A percentile compares a stretch with the other conserved stretches of the same genome.
Conservation (phyloP, 2,329 filamentous ascomycete genomes). For the Byssothecium circinans region DNA sequence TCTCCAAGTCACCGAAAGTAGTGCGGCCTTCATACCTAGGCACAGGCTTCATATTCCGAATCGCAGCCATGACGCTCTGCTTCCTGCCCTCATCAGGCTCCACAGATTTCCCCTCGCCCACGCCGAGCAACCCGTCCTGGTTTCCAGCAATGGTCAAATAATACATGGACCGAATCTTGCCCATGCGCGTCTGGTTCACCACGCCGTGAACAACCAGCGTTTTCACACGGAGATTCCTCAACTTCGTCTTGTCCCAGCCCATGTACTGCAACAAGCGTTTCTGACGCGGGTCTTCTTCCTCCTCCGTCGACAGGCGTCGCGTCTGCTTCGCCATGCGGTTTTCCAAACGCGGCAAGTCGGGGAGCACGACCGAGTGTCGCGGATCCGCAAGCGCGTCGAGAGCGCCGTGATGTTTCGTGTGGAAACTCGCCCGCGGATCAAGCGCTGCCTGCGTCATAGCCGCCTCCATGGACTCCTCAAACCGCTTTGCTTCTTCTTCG, state of each 20-base stretch:
- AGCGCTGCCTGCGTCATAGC: constrained; percentile 38
- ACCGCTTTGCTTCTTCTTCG: constrained; percentile 14
- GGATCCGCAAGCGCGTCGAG: constrained; percentile 53
- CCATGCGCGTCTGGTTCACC: constrained; percentile 91
- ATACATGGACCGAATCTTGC: constrained; percentile 81
- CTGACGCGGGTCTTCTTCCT: constrained; percentile 50
- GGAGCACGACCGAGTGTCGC: constrained; percentile 49
- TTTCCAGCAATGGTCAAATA: constrained; percentile 84
- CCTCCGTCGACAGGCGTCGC: constrained; percentile 34
- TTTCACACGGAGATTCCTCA: constrained; percentile 65
- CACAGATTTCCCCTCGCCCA: constrained; percentile 86
- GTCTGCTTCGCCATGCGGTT: constrained; percentile 42
- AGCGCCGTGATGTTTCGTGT: constrained; percentile 54
- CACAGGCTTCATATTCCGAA: constrained; percentile 92
- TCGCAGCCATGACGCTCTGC: constrained; percentile 78
- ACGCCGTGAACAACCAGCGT: constrained; percentile 73
- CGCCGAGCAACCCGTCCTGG: constrained; percentile 77
- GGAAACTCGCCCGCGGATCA: constrained; percentile 51
- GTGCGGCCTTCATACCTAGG: constrained; percentile 88
- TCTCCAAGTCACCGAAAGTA: constrained; percentile 80
- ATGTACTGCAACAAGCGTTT: constrained; percentile 60
- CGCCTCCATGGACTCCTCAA: constrained; percentile 33
- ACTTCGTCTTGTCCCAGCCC: constrained; percentile 53
- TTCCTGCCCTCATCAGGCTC: constrained; percentile 67
- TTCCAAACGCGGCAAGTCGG: constrained; percentile 53